A percentile compares a stretch with the other conserved stretches of the same genome.
phyloP scores from a whole-genome alignment of 352 stramenopile species.

The Globisporangium barbulae region DNA sequence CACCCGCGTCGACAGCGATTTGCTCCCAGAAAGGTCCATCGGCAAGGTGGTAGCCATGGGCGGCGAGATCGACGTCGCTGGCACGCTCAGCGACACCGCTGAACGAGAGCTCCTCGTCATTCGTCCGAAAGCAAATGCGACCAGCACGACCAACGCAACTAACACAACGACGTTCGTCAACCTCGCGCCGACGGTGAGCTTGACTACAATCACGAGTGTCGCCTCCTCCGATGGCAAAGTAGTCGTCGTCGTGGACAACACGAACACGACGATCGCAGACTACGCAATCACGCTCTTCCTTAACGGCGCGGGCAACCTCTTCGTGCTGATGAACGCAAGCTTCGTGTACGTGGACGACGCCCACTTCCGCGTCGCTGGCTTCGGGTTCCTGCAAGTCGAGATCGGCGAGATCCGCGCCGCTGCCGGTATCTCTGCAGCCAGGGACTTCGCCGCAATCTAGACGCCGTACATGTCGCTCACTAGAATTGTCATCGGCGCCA shows the following conservation, averaged over 20 bases:
- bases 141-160: neutral
- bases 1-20: slow-evolving; percentile 3
- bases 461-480: neutral
- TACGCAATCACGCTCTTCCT: slow-evolving; percentile 2
- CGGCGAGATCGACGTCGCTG: neutral
- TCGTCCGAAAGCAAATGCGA: neutral
- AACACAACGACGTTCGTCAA: neutral
- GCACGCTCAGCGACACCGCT: neutral
- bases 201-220: neutral
- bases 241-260: neutral
- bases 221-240: neutral
- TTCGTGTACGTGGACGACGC: slow-evolving; percentile 9
- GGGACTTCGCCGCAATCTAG: neutral
- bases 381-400: neutral
- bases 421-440: neutral
- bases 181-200: neutral
- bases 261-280: slow-evolving; percentile 1
- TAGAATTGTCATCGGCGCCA: neutral
- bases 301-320: slow-evolving; percentile 8
- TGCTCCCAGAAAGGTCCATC: slow-evolving; percentile 6
- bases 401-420: slow-evolving; percentile 5
- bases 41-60: neutral
- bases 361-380: neutral
- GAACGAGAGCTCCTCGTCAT: neutral
- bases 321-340: slow-evolving; percentile 2